Base-by-base conservation (phyloP, 2,329 filamentous ascomycete species). In the Fusarium vanettenii region DNA sequence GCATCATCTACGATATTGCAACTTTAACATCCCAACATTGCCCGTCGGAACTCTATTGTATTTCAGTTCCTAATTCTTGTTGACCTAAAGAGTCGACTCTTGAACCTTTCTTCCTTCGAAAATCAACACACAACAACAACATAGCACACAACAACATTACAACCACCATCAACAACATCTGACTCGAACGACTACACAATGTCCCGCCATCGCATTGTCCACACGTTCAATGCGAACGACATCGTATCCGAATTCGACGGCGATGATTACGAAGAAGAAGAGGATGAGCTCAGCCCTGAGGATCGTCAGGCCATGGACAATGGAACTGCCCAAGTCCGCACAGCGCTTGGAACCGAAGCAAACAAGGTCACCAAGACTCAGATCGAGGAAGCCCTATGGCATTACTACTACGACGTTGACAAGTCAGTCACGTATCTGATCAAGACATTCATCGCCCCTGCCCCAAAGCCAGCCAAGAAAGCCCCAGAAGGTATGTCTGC, bases 351-450 rank as follows among this genome's bases (percentile, higher is more conserved):
- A 8, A 82, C 85, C 11, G 87, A 90, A 70, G 86, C 88, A 35
- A 84, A 84, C 73, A 91, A 89, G 71, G 87, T 92, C 77, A 89
- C 87, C 39, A 84, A 82, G 55, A 82, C 80, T 41, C 93, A 98
- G 80, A 96, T 98, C 72, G 91, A 97, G 81, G 96, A 98, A 71
- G 90, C 95, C 0, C 84, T 99, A 18, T 98, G 95, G 95, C 91
- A 99, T 83, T 98, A 98, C 83, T 98, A 96, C 82, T 98, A 95
- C 81, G 95, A 99, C 79, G 88, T 98, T 33, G 93, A 92, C 67
- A 98, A 98, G 83, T 91, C 94, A 1, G 92, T 97, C 41, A 88
- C 89, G 66, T 98, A 97, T 80, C 84, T 99, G 67, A 89, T 91
- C 72, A 93, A 92, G 87, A 92, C 87, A 35, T 89, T 86, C 74